Base-by-base conservation (phyloP, 1,284 basidiomycete species). In the Trichosporon ovoides region DNA sequence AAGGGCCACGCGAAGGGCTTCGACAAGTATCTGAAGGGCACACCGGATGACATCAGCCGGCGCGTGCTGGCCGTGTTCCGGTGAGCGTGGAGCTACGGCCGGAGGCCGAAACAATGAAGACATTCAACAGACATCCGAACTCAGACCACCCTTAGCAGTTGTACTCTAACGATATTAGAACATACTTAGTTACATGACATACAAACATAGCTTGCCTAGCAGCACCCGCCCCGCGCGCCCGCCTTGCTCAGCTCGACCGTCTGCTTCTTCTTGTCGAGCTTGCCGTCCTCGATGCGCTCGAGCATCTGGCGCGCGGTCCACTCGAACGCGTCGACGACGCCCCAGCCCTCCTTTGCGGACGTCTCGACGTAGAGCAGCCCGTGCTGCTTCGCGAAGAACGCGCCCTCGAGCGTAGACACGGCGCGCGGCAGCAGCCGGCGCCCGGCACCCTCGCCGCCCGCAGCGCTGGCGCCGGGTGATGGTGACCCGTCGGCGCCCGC, bases 351-450 rank as follows among this genome's bases (percentile, higher is more conserved):
- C 57, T 76, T 76, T 1, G 74, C 74, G 9, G 60, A 64, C 20
- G 74, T 76, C 58, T 76, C 74, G 51, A 76, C 70, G 54, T 74
- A 76, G 14, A 76, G 55, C 58, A 76, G 56, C 16, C 67, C 67
- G 56, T 76, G 64, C 57, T 70, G 57, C 52, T 73, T 71, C 16
- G 74, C 74, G 53, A 72, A 73, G 36, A 69, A 38, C 7, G 66
- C 65, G 7, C 71, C 72, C 46, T 76, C 72, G 36, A 61, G 56
- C 14, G 67, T 60, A 1, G 63, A 58, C 14, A 74, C 63, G 5
- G 68, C 68, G 50, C 72, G 60, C 12, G 60, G 61, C 48, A 54
- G 66, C 3, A 70, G 38, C 9, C 22, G n/a, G 19, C 34, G 33
- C 33, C 7, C 33, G 34, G n/a, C n/a, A n/a, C 16, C 33, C 22